phyloP scores from a whole-genome alignment of 805 yeast genomes.

The Hanseniaspora singularis region DNA sequence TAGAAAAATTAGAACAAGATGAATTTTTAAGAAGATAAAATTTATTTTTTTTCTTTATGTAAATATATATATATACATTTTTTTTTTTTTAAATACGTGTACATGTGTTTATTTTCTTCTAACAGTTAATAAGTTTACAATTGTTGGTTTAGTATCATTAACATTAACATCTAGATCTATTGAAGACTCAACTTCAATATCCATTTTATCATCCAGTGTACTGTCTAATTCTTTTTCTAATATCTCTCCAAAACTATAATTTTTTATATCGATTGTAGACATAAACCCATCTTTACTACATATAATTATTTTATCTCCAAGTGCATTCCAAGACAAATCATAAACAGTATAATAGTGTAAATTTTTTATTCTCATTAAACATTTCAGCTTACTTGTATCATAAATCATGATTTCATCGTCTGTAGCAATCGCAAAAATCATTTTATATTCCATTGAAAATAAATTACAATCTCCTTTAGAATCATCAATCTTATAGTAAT shows the following conservation, averaged over 20 bases:
- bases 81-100: no score
- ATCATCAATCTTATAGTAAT: conserved; percentile 35
- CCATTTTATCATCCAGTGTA: conserved; percentile 14
- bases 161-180: not conserved
- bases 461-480: conserved; percentile 22
- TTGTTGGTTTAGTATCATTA: conserved; percentile 1
- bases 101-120: conserved; percentile 17
- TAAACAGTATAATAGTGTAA: conserved; percentile 83
- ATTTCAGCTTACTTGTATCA: conserved; percentile 59
- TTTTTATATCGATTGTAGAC: conserved; percentile 32
- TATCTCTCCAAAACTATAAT: conserved; percentile 2
- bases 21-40: conserved; percentile 3
- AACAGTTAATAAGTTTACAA: conserved; percentile 18
- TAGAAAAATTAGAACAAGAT: conserved; percentile 28
- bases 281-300: conserved; percentile 92
- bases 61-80: not conserved
- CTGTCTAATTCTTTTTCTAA: conserved; percentile 5
- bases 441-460: conserved; percentile 57
- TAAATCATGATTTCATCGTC: conserved; percentile 72
- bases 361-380: conserved; percentile 64
- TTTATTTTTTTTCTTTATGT: not conserved
- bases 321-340: conserved; percentile 72
- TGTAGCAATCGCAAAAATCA: conserved; percentile 88
- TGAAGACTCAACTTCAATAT: not conserved
- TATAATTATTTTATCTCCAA: conserved; percentile 57